phyloP scores from a whole-genome alignment of 164 flowering plant genomes.

The Aristolochia contorta region DNA sequence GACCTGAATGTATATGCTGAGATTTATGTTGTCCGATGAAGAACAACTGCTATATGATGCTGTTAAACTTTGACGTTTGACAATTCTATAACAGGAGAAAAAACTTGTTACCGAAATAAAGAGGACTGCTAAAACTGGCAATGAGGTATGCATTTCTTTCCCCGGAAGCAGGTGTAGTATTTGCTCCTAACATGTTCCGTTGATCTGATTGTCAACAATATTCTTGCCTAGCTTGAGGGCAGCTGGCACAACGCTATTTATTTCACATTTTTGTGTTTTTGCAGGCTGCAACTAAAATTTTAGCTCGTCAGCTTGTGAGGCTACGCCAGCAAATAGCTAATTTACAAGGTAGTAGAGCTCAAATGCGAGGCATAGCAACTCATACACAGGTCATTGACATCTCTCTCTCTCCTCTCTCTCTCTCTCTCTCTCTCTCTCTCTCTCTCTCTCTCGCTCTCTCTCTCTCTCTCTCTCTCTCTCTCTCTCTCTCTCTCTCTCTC shows the following conservation, averaged over 20 bases:
- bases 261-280: conserved; percentile 8
- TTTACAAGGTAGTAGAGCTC: conserved; percentile 89
- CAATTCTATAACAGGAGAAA: conserved; percentile 58
- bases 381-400: conserved; percentile 64
- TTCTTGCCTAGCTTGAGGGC: no score
- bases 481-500: no score
- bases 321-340: conserved; percentile 84
- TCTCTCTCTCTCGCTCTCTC: no score
- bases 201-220: no score
- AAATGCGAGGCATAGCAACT: conserved; percentile 87
- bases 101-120: conserved; percentile 89
- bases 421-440: no score
- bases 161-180: neutral
- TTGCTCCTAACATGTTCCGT: no score
- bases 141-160: conserved; percentile 43
- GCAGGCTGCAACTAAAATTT: conserved; percentile 77
- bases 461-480: no score
- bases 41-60: conserved; percentile 2
- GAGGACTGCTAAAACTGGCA: conserved; percentile 89
- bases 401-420: neutral
- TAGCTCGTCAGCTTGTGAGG: conserved; percentile 85
- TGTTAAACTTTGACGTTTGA: neutral
- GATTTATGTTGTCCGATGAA: neutral
- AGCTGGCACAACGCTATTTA: no score
- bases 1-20: neutral